These are phyloP conservation scores for Viridothelium virens DNA, from an alignment of 495 filamentous ascomycete species.

Conservation along the genomic window DNA sequence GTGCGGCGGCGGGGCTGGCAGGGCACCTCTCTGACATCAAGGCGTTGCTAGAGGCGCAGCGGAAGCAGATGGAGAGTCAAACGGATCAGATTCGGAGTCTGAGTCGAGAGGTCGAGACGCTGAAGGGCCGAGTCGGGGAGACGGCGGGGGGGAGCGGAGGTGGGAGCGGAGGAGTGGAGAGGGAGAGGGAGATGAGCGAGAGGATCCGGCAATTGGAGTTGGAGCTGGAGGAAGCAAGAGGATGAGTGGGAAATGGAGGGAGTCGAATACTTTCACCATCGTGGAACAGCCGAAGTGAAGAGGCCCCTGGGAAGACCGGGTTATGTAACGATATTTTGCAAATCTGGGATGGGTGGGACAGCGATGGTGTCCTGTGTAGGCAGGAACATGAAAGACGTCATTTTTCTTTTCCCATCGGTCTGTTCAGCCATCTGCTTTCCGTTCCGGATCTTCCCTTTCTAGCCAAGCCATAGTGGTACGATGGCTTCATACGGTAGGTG, in stretches of 20 bases:
- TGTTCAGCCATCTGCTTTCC: neutral
- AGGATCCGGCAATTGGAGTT: constrained; percentile 6
- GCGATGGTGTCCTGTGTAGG: neutral
- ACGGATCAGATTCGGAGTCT: constrained; percentile 56
- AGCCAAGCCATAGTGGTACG: no score
- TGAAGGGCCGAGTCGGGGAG: constrained; percentile 58
- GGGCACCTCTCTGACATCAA: constrained; percentile 54
- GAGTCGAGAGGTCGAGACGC: constrained; percentile 58
- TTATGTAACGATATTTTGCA: neutral
- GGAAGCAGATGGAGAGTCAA: constrained; percentile 51
- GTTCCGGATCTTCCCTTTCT: neutral
- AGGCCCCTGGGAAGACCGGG: no score
- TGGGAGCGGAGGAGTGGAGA: neutral
- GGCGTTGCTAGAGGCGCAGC: constrained; percentile 54
- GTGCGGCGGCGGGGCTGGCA: constrained; percentile 32
- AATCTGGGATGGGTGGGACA: neutral
- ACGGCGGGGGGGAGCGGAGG: neutral
- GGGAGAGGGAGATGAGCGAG: constrained; percentile 7
- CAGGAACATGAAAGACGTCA: neutral
- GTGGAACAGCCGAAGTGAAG: neutral
- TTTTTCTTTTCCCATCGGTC: neutral
- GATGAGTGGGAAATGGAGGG: neutral
- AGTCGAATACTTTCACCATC: neutral
- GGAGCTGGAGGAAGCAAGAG: constrained; percentile 5
- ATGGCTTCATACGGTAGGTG: no score